Conservation (phyloP, 2,329 filamentous ascomycete species). For the Trichoderma pleuroti region DNA sequence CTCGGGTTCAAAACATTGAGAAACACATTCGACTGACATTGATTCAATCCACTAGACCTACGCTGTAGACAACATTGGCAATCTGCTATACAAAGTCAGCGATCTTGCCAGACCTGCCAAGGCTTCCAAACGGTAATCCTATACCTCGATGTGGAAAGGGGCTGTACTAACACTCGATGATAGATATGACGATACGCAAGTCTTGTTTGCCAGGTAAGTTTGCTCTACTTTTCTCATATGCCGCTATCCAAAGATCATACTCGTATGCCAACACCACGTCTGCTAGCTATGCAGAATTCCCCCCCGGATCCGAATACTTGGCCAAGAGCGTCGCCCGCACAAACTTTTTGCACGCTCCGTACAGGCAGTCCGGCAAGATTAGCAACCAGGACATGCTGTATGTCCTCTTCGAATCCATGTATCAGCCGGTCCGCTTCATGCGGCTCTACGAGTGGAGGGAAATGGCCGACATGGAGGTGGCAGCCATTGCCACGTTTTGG, state of each 20-base stretch:
- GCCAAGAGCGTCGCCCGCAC: constrained; percentile 39
- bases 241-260: neutral
- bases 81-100: constrained; percentile 35
- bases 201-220: constrained; percentile 37
- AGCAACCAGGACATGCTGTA: constrained; percentile 39
- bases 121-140: constrained; percentile 35
- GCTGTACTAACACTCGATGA: neutral
- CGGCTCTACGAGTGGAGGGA: constrained; percentile 66
- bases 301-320: constrained; percentile 29
- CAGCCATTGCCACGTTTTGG: constrained; percentile 67
- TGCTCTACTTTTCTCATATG: neutral
- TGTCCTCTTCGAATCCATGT: constrained; percentile 55
- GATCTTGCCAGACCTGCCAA: constrained; percentile 32
- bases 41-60: constrained; percentile 34
- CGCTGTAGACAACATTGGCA: constrained; percentile 37
- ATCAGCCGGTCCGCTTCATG: constrained; percentile 63
- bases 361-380: constrained; percentile 36
- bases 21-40: neutral
- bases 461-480: constrained; percentile 63
- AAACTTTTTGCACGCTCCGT: constrained; percentile 39
- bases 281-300: constrained; percentile 31
- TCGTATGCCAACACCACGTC: neutral
- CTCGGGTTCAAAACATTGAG: neutral
- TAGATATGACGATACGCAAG: constrained; percentile 42
- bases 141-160: neutral